A percentile compares a stretch with the other conserved stretches of the same genome.
Evolutionary conservation across 1,284 basidiomycete genomes (phyloP).

Genomic region (Rhizopogon hawkerae): DNA sequence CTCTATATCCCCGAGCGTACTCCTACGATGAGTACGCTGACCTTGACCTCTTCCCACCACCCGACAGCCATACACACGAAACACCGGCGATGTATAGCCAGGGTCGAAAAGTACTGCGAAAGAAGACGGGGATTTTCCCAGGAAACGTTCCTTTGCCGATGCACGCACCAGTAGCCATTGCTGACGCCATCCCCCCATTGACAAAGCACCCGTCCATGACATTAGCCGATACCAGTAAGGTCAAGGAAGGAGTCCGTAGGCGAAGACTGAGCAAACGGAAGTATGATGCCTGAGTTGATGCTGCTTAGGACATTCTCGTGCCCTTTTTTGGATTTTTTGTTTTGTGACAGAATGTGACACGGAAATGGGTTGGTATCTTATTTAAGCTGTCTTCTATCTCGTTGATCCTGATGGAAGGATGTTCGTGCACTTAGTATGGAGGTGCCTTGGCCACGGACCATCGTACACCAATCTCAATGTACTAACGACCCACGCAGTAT

Average conservation of each 20-base stretch:
- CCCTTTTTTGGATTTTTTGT: slow-evolving; percentile 6
- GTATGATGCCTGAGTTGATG: slow-evolving; percentile 17
- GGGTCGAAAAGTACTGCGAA: slow-evolving; percentile 18
- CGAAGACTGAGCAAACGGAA: slow-evolving; percentile 24
- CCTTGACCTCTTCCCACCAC: slow-evolving; percentile 5
- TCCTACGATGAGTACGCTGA: slow-evolving; percentile 5
- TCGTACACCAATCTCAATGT: slow-evolving; percentile 11
- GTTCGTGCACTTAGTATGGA: slow-evolving; percentile 4
- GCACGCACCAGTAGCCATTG: slow-evolving; percentile 14
- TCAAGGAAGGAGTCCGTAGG: slow-evolving; percentile 21
- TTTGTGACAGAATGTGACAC: slow-evolving; percentile 7
- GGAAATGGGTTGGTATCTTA: slow-evolving; percentile 19
- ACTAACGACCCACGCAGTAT: slow-evolving; percentile 6
- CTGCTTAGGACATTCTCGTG: no score
- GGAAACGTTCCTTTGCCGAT: slow-evolving; percentile 19
- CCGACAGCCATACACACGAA: slow-evolving; percentile 6
- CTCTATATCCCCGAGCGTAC: slow-evolving; percentile 4
- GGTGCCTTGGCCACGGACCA: slow-evolving; percentile 1
- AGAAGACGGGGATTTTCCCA: slow-evolving; percentile 20
- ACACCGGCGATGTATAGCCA: slow-evolving; percentile 8
- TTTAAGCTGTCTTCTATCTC: slow-evolving; percentile 19
- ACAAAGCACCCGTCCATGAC: slow-evolving; percentile 9
- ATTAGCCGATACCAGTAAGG: slow-evolving; percentile 15
- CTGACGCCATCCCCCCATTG: slow-evolving; percentile 9
- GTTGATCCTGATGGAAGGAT: slow-evolving; percentile 9